phyloP scores from a whole-genome alignment of 805 yeast species.

The Candida silvatica region DNA sequence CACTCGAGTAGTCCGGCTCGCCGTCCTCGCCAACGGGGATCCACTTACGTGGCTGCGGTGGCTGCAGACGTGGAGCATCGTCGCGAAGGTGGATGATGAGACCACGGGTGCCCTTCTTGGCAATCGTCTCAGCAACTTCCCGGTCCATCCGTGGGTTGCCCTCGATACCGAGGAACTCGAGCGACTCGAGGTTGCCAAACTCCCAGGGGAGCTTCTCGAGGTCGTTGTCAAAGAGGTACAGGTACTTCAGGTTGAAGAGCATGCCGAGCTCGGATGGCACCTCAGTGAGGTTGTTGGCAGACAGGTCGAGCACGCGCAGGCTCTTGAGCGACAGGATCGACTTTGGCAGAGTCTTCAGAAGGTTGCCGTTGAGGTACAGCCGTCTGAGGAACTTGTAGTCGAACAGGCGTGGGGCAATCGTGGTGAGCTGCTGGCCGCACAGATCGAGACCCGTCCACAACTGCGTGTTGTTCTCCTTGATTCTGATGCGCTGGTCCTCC shows the following conservation, averaged over 20 bases:
- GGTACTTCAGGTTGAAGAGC: conserved; percentile 68
- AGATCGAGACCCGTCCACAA: conserved; percentile 92
- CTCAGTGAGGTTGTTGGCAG: conserved; percentile 60
- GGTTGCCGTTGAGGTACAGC: conserved; percentile 80
- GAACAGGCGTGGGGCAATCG: conserved; percentile 66
- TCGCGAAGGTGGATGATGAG: conserved; percentile 78
- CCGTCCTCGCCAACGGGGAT: conserved; percentile 71
- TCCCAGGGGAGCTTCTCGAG: conserved; percentile 69
- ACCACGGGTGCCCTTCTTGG: conserved; percentile 80
- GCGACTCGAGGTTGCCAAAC: conserved; percentile 76
- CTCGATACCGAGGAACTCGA: conserved; percentile 84
- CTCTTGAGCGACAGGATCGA: conserved; percentile 60
- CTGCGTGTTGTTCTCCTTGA: conserved; percentile 58
- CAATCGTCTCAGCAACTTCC: conserved; percentile 53
- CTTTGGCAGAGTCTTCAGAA: conserved; percentile 57
- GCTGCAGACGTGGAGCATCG: conserved; percentile 55
- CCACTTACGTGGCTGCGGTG: conserved; percentile 79
- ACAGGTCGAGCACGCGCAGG: conserved; percentile 76
- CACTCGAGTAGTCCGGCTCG: conserved; percentile 33
- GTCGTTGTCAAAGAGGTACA: conserved; percentile 84
- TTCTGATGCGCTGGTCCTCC: conserved; percentile 56
- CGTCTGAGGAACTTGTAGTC: conserved; percentile 79
- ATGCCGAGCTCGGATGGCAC: conserved; percentile 84
- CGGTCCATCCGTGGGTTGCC: conserved; percentile 75
- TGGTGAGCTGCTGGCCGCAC: conserved; percentile 77